Percentiles rank a stretch among this genome's conserved stretches.
Evolutionary conservation across 225 moss, liverwort and hornwort genomes (phyloP).

Genomic region (Takakia lepidozioides): DNA sequence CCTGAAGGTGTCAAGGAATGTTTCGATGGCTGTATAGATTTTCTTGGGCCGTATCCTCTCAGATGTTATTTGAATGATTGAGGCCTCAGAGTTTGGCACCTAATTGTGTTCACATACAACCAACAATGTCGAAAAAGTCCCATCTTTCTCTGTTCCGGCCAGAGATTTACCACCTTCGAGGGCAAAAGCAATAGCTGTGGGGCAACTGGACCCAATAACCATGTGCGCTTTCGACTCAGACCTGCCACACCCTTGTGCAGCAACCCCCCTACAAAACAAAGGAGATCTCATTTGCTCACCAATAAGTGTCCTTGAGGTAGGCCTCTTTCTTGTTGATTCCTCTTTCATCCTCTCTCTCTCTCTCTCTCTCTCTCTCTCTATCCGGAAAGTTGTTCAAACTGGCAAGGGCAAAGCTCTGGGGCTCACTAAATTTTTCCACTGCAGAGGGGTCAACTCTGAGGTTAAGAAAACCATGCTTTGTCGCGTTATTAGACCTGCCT

Average conservation of each 20-base stretch:
- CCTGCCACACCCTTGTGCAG: background rate
- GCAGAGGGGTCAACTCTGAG: no score
- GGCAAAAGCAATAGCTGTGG: constrained; percentile 45
- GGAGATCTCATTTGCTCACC: constrained; percentile 3
- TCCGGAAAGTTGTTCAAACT: no score
- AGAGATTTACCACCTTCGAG: constrained; percentile 46
- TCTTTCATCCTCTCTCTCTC: no score
- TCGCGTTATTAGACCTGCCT: no score
- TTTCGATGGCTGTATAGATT: constrained; percentile 29
- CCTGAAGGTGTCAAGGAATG: constrained; percentile 22
- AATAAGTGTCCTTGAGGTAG: constrained; percentile 6
- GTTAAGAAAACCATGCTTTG: no score
- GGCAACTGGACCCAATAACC: constrained; percentile 41
- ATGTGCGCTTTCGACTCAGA: constrained; percentile 28
- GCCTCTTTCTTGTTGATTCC: background rate
- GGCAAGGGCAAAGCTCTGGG: no score
- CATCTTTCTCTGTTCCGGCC: background rate
- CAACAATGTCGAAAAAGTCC: background rate
- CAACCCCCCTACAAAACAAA: background rate
- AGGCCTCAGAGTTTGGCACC: background rate
- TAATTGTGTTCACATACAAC: constrained; percentile 2
- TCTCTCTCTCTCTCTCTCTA: no score
- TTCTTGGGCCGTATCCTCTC: constrained; percentile 57
- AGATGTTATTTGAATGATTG: background rate
- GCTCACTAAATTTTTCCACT: no score